These are phyloP conservation scores for Hibiscus syriacus DNA, from an alignment of 345 rosid species.

Conservation along the genomic window DNA sequence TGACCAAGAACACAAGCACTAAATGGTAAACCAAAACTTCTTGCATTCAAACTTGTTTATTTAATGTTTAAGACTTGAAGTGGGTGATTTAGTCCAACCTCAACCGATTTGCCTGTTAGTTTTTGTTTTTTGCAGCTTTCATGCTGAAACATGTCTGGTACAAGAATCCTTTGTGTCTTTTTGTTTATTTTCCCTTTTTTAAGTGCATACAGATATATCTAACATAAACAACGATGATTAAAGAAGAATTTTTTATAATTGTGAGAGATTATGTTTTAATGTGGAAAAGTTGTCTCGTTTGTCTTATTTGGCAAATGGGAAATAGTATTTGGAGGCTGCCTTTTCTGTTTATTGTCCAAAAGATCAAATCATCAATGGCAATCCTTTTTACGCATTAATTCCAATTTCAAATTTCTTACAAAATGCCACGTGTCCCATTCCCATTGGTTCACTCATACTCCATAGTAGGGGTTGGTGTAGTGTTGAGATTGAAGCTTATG, in stretches of 20 bases:
- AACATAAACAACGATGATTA: not conserved
- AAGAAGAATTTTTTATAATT: not conserved
- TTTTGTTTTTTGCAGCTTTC: not conserved
- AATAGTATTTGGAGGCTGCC: constrained; percentile 1
- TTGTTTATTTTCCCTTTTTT: too few species aligned
- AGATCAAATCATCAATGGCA: too few species aligned
- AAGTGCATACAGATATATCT: not conserved
- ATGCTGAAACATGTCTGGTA: constrained; percentile 6
- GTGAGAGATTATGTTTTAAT: constrained; percentile 1
- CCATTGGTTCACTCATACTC: not conserved
- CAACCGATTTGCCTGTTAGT: not conserved
- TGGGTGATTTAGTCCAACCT: not conserved
- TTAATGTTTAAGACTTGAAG: not conserved
- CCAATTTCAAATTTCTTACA: too few species aligned
- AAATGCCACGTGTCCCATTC: not conserved
- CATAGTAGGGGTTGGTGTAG: too few species aligned
- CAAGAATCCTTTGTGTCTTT: not conserved
- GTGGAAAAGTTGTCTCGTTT: not conserved
- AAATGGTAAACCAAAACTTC: not conserved
- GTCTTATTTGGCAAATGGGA: not conserved
- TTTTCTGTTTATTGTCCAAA: not conserved
- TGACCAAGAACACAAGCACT: not conserved
- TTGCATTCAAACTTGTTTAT: not conserved
- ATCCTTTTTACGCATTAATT: too few species aligned
- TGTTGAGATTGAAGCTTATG: not conserved